Evolutionary conservation across 306 rosid genomes (phyloP).

Genomic region (Senna tora): DNA sequence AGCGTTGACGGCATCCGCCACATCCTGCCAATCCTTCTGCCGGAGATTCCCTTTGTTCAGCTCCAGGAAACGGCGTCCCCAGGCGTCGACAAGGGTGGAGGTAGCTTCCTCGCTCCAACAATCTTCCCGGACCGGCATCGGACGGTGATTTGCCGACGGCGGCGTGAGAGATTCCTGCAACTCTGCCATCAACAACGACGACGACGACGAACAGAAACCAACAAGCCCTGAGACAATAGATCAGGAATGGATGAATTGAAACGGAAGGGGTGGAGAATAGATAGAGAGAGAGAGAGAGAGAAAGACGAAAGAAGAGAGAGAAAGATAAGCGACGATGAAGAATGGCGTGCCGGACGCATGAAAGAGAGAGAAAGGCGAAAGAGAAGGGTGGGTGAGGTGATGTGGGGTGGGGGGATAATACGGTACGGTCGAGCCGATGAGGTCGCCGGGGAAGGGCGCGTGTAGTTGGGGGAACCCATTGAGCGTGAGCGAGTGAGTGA

Average conservation of each 20-base stretch:
- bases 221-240: neutral
- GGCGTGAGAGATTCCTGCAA: slow-evolving; percentile 60
- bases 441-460: slow-evolving; percentile 57
- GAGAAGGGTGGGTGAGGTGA: slow-evolving; percentile 46
- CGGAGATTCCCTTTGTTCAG: slow-evolving; percentile 98
- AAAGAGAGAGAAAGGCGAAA: slow-evolving; percentile 43
- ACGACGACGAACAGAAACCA: slow-evolving; percentile 5
- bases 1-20: slow-evolving; percentile 91
- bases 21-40: slow-evolving; percentile 98
- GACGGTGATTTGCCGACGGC: slow-evolving; percentile 55
- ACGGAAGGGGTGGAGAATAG: neutral
- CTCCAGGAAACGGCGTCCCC: slow-evolving; percentile 73
- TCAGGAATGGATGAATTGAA: neutral
- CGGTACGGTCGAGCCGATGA: slow-evolving; percentile 58
- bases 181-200: slow-evolving; percentile 64
- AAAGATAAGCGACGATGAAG: slow-evolving; percentile 28
- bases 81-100: slow-evolving; percentile 64
- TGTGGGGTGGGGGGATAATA: slow-evolving; percentile 38
- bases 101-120: slow-evolving; percentile 99
- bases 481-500: slow-evolving; percentile 30
- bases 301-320: slow-evolving; percentile 1
- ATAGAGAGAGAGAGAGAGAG: neutral
- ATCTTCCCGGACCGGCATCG: slow-evolving; percentile 90
- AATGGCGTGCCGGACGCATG: slow-evolving; percentile 53
- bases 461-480: slow-evolving; percentile 30